Evolutionary conservation across 257 asterid genomes (phyloP).

Genomic region (Lantana camara): DNA sequence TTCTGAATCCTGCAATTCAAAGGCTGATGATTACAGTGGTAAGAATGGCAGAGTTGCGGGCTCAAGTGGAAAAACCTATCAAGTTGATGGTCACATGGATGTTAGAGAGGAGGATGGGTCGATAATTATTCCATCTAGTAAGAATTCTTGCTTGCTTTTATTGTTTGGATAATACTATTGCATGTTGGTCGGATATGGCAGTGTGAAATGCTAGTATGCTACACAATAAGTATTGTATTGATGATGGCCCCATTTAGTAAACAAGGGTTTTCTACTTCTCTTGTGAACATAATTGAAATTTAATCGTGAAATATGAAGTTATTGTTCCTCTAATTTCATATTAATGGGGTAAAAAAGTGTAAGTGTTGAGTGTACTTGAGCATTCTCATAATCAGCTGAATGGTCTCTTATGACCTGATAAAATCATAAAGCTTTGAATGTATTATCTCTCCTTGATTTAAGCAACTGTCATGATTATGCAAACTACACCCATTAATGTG

Average conservation of each 20-base stretch:
- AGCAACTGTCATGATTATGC: neutral
- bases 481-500: neutral
- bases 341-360: neutral
- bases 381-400: neutral
- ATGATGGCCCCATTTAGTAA: neutral
- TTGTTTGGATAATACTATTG: neutral
- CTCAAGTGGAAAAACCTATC: constrained; percentile 36
- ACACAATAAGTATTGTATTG: neutral
- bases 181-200: neutral
- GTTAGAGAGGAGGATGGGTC: constrained; percentile 66
- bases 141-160: constrained; percentile 21
- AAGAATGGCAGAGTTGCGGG: constrained; percentile 35
- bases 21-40: constrained; percentile 31
- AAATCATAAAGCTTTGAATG: neutral
- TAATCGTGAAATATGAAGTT: neutral
- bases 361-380: neutral
- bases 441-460: constrained; percentile 5
- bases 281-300: neutral
- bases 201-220: constrained; percentile 1
- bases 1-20: constrained; percentile 35
- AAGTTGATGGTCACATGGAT: constrained; percentile 47
- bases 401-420: constrained; percentile 2
- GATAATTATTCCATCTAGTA: constrained; percentile 60
- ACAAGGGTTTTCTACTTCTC: neutral
- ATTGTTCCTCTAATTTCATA: neutral